Conservation (phyloP, 257 asterid genomes). For the Solanum pennellii region DNA sequence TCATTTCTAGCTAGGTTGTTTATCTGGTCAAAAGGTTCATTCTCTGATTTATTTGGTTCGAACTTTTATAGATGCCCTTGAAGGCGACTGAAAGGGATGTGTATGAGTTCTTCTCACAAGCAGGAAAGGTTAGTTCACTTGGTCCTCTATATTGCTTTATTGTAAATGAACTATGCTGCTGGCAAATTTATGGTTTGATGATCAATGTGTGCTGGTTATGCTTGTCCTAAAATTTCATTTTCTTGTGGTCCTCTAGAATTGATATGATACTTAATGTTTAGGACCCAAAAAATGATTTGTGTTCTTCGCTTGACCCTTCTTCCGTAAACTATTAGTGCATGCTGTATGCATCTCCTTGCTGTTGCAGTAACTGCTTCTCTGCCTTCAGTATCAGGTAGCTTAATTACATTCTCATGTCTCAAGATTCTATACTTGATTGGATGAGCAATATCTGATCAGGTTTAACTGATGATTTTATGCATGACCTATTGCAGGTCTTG, state of each 20-base stretch:
- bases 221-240: not conserved
- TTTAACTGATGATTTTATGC: conserved; percentile 7
- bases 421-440: conserved; percentile 2
- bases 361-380: conserved; percentile 7
- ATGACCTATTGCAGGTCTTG: conserved; percentile 10
- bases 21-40: not conserved
- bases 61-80: conserved; percentile 74
- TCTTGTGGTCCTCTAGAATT: not conserved
- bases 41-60: not conserved
- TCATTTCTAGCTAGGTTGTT: not conserved
- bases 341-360: conserved; percentile 7
- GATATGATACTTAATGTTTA: conserved; percentile 1
- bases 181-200: not conserved
- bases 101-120: conserved; percentile 91
- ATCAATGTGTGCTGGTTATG: not conserved
- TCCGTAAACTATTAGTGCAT: conserved; percentile 4
- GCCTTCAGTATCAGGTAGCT: conserved; percentile 8
- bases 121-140: conserved; percentile 71
- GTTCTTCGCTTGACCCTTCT: conserved; percentile 4
- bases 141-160: not conserved
- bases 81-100: conserved; percentile 98
- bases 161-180: not conserved
- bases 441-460: not conserved
- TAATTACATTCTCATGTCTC: not conserved
- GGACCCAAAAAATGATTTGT: conserved; percentile 1